Evolutionary conservation across 371 early-diverging fungal genomes (phyloP), one percentile per base, ranked within the genome.

Genomic region (Mucor plumbeus): DNA sequence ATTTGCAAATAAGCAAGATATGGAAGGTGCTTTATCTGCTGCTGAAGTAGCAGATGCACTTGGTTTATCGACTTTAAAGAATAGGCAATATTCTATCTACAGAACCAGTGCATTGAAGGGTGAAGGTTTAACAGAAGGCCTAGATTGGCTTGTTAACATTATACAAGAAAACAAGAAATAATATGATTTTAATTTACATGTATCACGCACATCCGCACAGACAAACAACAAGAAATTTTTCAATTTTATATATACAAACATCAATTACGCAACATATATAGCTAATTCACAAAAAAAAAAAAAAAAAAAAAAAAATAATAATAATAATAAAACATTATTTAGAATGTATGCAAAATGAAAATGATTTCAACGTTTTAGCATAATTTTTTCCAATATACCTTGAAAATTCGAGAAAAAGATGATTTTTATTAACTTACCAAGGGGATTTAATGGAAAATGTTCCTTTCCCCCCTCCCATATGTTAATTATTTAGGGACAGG

Each of bases 51-150:
- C 94, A 38, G 95, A 95, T 69, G 90, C 92, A 69, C 88, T 95
- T 44, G 93, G 94, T 47, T 85, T 95, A 66, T 92, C 91, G 53
- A 84, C 91, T 53, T 79, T 97, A 50, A 86, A 92, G 62, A 87
- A 91, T 68, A 93, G 97, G 81, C 85, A 90, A 67, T 98, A 97
- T 91, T 93, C 89, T 70, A 95, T 97, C 69, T 95, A 97, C 84
- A 90, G 94, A 34, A 93, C 97, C 57, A 95, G 97, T 78, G 98
- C 97, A 56, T 90, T 95, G 47, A 86, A 89, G 57, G 97, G 97
- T 50, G 97, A 97, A 73, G 98, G 98, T 70, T 89, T 98, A 41
- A 94, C 92, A 68, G 97, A 98, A 76, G 98, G 97, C 68, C 85
- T 91, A 72, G 92, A 91, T 71, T 94, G 92, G 94, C 72, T 80